Conservation (phyloP, 257 asterid species). For the Lantana camara region DNA sequence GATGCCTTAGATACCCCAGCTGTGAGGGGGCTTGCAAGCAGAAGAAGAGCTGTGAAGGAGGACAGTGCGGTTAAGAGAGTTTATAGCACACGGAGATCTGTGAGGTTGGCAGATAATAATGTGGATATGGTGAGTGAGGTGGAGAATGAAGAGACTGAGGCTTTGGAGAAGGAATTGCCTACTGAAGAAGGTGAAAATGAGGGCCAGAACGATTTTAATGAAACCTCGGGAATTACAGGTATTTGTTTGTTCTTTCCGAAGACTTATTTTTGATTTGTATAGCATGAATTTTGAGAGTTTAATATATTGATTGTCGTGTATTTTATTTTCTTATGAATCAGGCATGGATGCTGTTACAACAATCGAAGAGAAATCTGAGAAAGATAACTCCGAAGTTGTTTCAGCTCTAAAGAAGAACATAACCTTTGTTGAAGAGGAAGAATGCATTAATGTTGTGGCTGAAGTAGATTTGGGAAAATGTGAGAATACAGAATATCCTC, state of each 20-base stretch:
- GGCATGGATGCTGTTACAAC: constrained; percentile 27
- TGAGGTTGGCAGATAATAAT: constrained; percentile 59
- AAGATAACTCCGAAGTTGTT: constrained; percentile 21
- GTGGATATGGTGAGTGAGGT: constrained; percentile 12
- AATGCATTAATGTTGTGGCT: constrained; percentile 11
- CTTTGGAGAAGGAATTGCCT: constrained; percentile 34
- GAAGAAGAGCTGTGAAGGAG: constrained; percentile 41
- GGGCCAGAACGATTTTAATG: constrained; percentile 29
- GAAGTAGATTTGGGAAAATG: constrained; percentile 1
- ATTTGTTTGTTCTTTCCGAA: constrained; percentile 10
- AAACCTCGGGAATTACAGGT: constrained; percentile 43
- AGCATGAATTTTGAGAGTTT: neutral
- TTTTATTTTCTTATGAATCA: constrained; percentile 2
- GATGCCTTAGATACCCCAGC: constrained; percentile 50
- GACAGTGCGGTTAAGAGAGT: constrained; percentile 35
- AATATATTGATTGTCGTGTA: neutral
- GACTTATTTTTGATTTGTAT: neutral
- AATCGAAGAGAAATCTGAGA: constrained; percentile 30
- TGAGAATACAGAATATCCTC: constrained; percentile 18
- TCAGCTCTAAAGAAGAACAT: constrained; percentile 18
- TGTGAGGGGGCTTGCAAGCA: constrained; percentile 36
- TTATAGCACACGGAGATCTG: constrained; percentile 62
- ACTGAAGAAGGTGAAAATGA: constrained; percentile 29
- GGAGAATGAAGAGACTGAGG: constrained; percentile 21
- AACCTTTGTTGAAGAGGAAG: constrained; percentile 8